Conservation (phyloP, 2,329 filamentous ascomycete genomes). For the Hysterium pulicare region DNA sequence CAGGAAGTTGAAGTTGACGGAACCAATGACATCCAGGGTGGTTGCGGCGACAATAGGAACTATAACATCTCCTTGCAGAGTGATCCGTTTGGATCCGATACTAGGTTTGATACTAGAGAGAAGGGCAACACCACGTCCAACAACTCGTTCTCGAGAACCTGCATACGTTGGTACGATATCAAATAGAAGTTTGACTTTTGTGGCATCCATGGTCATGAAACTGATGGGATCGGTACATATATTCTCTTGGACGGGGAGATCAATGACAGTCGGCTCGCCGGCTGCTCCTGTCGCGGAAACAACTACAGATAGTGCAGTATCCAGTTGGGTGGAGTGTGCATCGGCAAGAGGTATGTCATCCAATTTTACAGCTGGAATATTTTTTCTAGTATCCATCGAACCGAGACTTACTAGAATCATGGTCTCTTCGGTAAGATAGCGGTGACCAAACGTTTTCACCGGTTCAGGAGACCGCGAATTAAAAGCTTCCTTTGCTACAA, state of each 20-base stretch:
- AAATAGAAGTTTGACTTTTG: slow-evolving; percentile 84
- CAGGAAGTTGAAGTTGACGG: slow-evolving; percentile 94
- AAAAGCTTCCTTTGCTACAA: slow-evolving; percentile 38
- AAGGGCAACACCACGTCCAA: slow-evolving; percentile 84
- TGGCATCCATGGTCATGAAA: slow-evolving; percentile 74
- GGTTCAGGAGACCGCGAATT: slow-evolving; percentile 62
- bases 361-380: slow-evolving; percentile 74
- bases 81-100: slow-evolving; percentile 82
- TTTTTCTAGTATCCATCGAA: slow-evolving; percentile 89
- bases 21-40: slow-evolving; percentile 84
- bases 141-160: slow-evolving; percentile 72
- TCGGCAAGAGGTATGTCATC: slow-evolving; percentile 84
- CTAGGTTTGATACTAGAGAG: slow-evolving; percentile 81
- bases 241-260: slow-evolving; percentile 90
- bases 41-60: slow-evolving; percentile 84
- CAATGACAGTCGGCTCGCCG: slow-evolving; percentile 84
- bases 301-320: slow-evolving; percentile 88
- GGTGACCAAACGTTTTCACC: slow-evolving; percentile 92
- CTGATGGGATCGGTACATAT: slow-evolving; percentile 90
- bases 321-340: slow-evolving; percentile 87
- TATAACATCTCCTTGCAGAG: slow-evolving; percentile 84
- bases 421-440: slow-evolving; percentile 84
- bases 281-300: slow-evolving; percentile 80
- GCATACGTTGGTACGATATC: slow-evolving; percentile 96
- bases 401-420: slow-evolving; percentile 91